phyloP scores from a whole-genome alignment of 352 stramenopile species.

The Thraustotheca clavata region DNA sequence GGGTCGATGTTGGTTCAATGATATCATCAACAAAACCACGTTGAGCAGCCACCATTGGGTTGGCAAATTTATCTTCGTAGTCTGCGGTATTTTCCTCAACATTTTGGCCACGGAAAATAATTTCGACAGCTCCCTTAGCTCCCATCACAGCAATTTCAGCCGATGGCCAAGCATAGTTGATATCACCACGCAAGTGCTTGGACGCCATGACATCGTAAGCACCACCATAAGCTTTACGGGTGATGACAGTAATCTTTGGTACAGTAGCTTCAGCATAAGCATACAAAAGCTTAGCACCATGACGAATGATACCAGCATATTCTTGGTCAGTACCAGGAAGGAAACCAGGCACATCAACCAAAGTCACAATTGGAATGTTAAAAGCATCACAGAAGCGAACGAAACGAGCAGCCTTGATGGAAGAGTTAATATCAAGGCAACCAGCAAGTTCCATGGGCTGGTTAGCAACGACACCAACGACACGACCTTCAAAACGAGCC shows the following conservation, averaged over 20 bases:
- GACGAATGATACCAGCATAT: conserved; percentile 91
- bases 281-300: conserved; percentile 97
- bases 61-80: conserved; percentile 95
- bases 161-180: conserved; percentile 92
- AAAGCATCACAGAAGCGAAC: conserved; percentile 98
- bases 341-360: conserved; percentile 98
- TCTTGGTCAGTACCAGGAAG: conserved; percentile 93
- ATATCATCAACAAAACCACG: conserved; percentile 97
- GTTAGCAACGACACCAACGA: conserved; percentile 96
- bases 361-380: conserved; percentile 97
- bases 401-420: conserved; percentile 95
- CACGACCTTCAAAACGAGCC: conserved; percentile 92
- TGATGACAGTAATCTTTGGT: conserved; percentile 99
- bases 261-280: conserved; percentile 97
- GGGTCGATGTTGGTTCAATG: conserved; percentile 92
- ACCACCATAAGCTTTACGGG: conserved; percentile 96
- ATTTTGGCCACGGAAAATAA: conserved; percentile 96
- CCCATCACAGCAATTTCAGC: conserved; percentile 88
- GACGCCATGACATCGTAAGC: conserved; percentile 99
- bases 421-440: conserved; percentile 97
- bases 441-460: conserved; percentile 95
- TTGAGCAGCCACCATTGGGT: conserved; percentile 94
- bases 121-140: conserved; percentile 95
- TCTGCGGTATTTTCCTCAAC: conserved; percentile 93
- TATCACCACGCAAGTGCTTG: conserved; percentile 96